phyloP scores from a whole-genome alignment of 768 basidiomycete species.

The Amanita brunnescens region DNA sequence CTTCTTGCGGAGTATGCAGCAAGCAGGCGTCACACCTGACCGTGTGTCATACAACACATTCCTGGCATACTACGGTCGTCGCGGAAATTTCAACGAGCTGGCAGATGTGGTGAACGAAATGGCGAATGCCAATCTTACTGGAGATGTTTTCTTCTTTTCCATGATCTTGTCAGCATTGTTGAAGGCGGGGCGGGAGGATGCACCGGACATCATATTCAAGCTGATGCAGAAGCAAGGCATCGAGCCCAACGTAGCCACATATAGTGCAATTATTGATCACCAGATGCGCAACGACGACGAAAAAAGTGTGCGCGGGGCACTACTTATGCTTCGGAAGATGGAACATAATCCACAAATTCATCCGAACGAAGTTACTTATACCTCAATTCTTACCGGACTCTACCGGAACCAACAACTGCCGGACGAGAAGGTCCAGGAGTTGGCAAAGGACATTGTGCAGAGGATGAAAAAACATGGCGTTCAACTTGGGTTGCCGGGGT shows the following conservation, averaged over 20 bases:
- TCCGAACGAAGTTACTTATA: constrained; percentile 82
- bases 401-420: constrained; percentile 50
- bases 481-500: constrained; percentile 52
- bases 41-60: constrained; percentile 77
- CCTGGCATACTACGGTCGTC: constrained; percentile 56
- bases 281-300: constrained; percentile 52
- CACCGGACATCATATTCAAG: constrained; percentile 50
- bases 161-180: constrained; percentile 76
- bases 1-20: constrained; percentile 36
- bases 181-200: constrained; percentile 57
- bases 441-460: constrained; percentile 39
- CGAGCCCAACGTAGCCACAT: constrained; percentile 65
- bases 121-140: constrained; percentile 40
- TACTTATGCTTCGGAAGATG: constrained; percentile 71
- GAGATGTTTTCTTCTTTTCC: constrained; percentile 84
- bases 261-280: constrained; percentile 71
- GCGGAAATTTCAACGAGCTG: constrained; percentile 54
- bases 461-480: constrained; percentile 53
- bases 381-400: constrained; percentile 65
- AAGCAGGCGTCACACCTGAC: constrained; percentile 54
- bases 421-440: constrained; percentile 33
- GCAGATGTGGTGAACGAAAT: constrained; percentile 51
- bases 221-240: constrained; percentile 75
- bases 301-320: constrained; percentile 47
- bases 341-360: constrained; percentile 41